Evolutionary conservation across 2,329 filamentous ascomycete genomes (phyloP).

Genomic region (Penicillium sp.): DNA sequence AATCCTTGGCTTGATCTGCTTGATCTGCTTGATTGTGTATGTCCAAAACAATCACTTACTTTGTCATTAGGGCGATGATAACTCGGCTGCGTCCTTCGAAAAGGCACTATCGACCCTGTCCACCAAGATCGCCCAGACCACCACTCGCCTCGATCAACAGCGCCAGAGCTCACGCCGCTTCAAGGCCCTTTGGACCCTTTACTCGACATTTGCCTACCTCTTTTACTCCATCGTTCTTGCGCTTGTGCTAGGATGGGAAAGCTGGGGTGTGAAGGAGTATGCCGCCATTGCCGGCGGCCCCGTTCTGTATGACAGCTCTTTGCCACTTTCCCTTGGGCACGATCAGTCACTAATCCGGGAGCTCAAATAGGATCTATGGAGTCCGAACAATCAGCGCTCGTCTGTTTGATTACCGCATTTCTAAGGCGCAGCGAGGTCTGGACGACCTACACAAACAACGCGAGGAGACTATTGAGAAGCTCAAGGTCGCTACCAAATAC

Average conservation of each 20-base stretch:
- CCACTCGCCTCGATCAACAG: constrained; percentile 70
- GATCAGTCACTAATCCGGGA: constrained; percentile 14
- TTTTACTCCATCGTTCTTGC: constrained; percentile 79
- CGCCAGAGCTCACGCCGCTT: constrained; percentile 73
- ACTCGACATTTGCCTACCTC: constrained; percentile 86
- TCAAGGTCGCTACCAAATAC: constrained; percentile 94
- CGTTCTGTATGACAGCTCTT: constrained; percentile 59
- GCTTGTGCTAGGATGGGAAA: constrained; percentile 80
- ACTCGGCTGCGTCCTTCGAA: constrained; percentile 88
- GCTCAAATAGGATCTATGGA: constrained; percentile 69
- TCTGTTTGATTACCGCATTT: constrained; percentile 81
- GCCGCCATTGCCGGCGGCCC: constrained; percentile 76
- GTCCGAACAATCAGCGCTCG: constrained; percentile 65
- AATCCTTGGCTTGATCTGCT: not conserved
- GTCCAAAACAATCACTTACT: not conserved
- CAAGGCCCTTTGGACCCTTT: constrained; percentile 86
- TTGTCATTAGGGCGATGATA: constrained; percentile 64
- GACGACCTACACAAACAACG: constrained; percentile 77
- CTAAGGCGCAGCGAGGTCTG: constrained; percentile 66
- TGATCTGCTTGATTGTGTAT: too few species aligned
- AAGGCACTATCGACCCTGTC: constrained; percentile 82
- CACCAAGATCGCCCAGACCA: constrained; percentile 74
- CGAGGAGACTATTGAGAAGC: constrained; percentile 83
- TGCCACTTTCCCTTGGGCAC: not conserved
- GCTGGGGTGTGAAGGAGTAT: constrained; percentile 76